Conservation (phyloP, 192 early-diverging fungal genomes). For the Spizellomyces sp. region DNA sequence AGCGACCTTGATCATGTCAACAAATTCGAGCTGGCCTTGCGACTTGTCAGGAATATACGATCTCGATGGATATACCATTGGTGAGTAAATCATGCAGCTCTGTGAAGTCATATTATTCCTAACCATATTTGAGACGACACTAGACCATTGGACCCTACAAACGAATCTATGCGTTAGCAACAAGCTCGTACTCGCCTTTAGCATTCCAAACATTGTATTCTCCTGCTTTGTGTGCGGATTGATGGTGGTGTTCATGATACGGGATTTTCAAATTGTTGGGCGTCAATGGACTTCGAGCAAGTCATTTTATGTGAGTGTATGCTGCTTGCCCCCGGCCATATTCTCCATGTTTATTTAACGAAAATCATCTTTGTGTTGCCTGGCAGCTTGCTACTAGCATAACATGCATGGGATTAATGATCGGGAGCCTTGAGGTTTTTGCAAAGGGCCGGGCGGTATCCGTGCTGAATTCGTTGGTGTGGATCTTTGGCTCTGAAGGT, state of each 20-base stretch:
- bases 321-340: background rate
- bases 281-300: slow-evolving; percentile 17
- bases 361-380: background rate
- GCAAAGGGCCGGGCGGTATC: slow-evolving; percentile 8
- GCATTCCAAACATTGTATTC: slow-evolving; percentile 6
- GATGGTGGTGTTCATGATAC: slow-evolving; percentile 12
- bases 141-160: slow-evolving; percentile 22
- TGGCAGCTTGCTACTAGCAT: slow-evolving; percentile 4
- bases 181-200: slow-evolving; percentile 17
- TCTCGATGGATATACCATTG: slow-evolving; percentile 10
- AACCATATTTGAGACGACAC: background rate
- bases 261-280: slow-evolving; percentile 14
- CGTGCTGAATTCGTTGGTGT: slow-evolving; percentile 16
- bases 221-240: background rate
- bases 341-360: background rate
- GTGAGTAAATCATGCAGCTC: background rate
- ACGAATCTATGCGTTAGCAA: slow-evolving; percentile 23
- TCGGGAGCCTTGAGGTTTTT: slow-evolving; percentile 17
- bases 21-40: background rate
- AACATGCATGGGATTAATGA: slow-evolving; percentile 18
- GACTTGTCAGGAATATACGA: background rate
- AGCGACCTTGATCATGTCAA: too few species aligned
- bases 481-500: slow-evolving; percentile 21
- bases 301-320: slow-evolving; percentile 16
- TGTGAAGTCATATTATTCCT: background rate